Conservation (phyloP, 108 stramenopile species). For the Cyclotella cryptica region DNA sequence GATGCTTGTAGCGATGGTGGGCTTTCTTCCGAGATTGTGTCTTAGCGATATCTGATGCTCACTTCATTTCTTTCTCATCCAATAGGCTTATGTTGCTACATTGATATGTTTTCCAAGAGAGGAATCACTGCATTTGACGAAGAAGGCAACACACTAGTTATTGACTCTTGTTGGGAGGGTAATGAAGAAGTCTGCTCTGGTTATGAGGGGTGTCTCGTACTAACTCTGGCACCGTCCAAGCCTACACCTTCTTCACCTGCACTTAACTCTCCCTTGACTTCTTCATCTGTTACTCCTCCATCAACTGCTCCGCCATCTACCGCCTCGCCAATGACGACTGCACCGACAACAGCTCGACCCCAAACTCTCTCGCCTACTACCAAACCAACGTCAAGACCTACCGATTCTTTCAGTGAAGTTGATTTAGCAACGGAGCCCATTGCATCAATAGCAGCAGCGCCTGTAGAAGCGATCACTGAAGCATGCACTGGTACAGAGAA, state of each 20-base stretch:
- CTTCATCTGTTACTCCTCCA: background rate
- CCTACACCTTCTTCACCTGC: too few relatives aligned
- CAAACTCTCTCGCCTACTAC: background rate
- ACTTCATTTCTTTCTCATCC: too few relatives aligned
- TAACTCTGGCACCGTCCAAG: background rate
- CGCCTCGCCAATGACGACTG: background rate
- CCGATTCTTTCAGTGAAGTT: background rate
- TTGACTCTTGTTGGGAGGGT: slow-evolving; percentile 1
- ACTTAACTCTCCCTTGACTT: background rate
- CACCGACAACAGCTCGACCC: background rate
- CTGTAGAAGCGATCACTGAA: background rate
- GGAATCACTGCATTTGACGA: slow-evolving; percentile 1
- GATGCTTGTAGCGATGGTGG: background rate
- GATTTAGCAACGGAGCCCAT: background rate
- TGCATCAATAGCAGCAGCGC: background rate
- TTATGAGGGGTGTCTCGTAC: background rate
- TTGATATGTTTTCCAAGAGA: background rate
- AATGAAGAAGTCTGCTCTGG: slow-evolving; percentile 3
- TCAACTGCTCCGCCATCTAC: background rate
- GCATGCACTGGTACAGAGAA: slow-evolving; percentile 2
- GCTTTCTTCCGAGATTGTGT: too few relatives aligned
- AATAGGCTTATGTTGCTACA: background rate
- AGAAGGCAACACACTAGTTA: background rate
- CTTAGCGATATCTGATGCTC: too few relatives aligned
- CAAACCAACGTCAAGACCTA: background rate